Evolutionary conservation across 306 rosid species (phyloP).

Genomic region (Cercis canadensis): DNA sequence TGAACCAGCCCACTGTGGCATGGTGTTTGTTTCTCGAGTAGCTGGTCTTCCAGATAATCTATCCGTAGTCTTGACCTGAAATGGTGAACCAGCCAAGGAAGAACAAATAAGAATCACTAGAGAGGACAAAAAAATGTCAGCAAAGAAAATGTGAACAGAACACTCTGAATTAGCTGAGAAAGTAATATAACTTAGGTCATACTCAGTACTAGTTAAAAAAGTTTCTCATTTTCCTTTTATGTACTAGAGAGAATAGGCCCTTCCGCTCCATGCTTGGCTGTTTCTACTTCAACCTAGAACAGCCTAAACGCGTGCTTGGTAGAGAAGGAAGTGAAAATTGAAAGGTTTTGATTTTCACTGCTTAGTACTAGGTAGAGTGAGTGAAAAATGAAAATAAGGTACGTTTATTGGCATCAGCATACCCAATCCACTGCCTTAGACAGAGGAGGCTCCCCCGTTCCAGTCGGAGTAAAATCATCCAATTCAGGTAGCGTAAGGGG

Average conservation of each 20-base stretch:
- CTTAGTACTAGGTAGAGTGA: not conserved
- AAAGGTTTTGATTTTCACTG: not conserved
- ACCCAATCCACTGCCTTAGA: slow-evolving; percentile 92
- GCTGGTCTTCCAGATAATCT: slow-evolving; percentile 81
- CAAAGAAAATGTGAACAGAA: slow-evolving; percentile 27
- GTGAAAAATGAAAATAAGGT: slow-evolving; percentile 3
- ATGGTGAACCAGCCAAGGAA: slow-evolving; percentile 28
- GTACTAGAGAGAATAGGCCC: not conserved
- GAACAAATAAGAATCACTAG: slow-evolving; percentile 5
- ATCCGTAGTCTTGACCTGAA: slow-evolving; percentile 73
- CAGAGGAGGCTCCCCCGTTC: slow-evolving; percentile 96
- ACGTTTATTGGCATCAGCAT: slow-evolving; percentile 28
- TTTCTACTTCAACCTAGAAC: slow-evolving; percentile 27
- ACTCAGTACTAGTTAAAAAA: no score
- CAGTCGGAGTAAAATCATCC: slow-evolving; percentile 95
- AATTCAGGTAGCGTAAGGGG: slow-evolving; percentile 92
- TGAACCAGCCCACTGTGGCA: slow-evolving; percentile 99
- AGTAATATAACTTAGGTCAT: slow-evolving; percentile 10
- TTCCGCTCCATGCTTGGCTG: slow-evolving; percentile 1
- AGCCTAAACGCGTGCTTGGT: not conserved
- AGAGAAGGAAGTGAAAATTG: no score
- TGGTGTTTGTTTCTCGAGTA: slow-evolving; percentile 88
- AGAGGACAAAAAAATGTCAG: not conserved
- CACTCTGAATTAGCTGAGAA: slow-evolving; percentile 18
- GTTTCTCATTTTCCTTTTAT: slow-evolving; percentile 3